Percentiles rank a stretch among this genome's conserved stretches.
Conservation (phyloP, 768 basidiomycete genomes). For the Boletus vermiculosoides region DNA sequence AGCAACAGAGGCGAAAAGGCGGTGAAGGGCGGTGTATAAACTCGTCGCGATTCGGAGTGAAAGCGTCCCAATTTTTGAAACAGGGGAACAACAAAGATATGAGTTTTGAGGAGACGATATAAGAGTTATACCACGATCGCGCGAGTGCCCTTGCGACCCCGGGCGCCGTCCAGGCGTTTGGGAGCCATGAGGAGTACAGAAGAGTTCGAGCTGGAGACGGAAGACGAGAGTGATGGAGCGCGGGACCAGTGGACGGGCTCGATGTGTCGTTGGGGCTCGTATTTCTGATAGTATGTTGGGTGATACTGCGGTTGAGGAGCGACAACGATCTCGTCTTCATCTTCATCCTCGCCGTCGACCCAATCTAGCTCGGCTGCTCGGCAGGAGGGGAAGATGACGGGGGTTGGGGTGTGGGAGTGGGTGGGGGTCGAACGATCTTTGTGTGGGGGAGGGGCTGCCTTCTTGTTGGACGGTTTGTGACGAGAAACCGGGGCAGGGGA, state of each 20-base stretch:
- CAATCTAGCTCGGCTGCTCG: constrained; percentile 29
- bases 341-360: constrained; percentile 27
- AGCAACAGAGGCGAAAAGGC: constrained; percentile 3
- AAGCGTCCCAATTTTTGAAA: constrained; percentile 23
- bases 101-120: neutral
- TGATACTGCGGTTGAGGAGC: constrained; percentile 25
- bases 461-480: constrained; percentile 15
- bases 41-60: constrained; percentile 15
- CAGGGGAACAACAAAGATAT: constrained; percentile 1
- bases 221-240: constrained; percentile 17
- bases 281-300: constrained; percentile 14
- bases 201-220: constrained; percentile 26
- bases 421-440: constrained; percentile 20
- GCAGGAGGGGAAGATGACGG: constrained; percentile 34
- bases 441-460: constrained; percentile 1
- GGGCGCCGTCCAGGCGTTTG: constrained; percentile 13
- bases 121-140: constrained; percentile 16
- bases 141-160: constrained; percentile 18
- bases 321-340: constrained; percentile 15
- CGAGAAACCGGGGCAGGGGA: constrained; percentile 16
- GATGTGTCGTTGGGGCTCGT: constrained; percentile 3
- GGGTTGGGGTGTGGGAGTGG: constrained; percentile 30
- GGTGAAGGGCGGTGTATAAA: constrained; percentile 16
- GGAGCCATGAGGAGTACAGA: constrained; percentile 33
- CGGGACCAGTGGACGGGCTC: constrained; percentile 19